Conservation (phyloP, 441 rosid genomes). For the Brassica balearica region DNA sequence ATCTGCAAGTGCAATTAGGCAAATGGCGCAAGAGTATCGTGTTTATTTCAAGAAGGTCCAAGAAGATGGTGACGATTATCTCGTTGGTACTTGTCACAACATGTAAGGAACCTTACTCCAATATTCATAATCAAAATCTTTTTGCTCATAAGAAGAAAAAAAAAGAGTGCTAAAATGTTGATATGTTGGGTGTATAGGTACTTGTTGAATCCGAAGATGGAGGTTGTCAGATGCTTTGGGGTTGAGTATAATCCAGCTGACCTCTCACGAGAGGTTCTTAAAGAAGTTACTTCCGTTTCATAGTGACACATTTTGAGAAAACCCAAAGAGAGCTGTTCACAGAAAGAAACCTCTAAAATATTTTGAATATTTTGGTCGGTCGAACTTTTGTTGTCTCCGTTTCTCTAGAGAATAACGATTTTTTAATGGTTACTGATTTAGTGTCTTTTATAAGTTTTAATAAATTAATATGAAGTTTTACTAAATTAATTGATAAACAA, state of each 20-base stretch:
- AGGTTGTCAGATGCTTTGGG: conserved; percentile 80
- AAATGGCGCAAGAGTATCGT: conserved; percentile 88
- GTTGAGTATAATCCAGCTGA: conserved; percentile 71
- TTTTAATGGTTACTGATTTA: no score
- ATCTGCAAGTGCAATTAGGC: conserved; percentile 63
- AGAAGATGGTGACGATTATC: conserved; percentile 90
- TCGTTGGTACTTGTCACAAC: conserved; percentile 78
- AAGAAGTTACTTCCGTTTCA: conserved; percentile 51
- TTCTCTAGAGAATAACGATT: no score
- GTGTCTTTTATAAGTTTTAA: no score
- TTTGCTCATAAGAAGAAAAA: background rate
- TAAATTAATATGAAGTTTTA: no score
- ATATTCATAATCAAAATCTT: background rate
- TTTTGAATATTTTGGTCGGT: conserved; percentile 19
- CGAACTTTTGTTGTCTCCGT: no score
- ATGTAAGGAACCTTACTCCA: conserved; percentile 52
- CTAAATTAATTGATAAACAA: no score
- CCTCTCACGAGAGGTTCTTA: conserved; percentile 59
- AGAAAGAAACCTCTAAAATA: background rate
- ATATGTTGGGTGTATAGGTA: conserved; percentile 53
- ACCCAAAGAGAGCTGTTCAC: conserved; percentile 8
- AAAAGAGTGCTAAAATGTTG: background rate
- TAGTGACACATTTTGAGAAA: conserved; percentile 27
- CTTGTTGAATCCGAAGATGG: conserved; percentile 80
- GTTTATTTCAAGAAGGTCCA: conserved; percentile 79